phyloP scores from a whole-genome alignment of 2,329 filamentous ascomycete species.

The Aureobasidium sp. region DNA sequence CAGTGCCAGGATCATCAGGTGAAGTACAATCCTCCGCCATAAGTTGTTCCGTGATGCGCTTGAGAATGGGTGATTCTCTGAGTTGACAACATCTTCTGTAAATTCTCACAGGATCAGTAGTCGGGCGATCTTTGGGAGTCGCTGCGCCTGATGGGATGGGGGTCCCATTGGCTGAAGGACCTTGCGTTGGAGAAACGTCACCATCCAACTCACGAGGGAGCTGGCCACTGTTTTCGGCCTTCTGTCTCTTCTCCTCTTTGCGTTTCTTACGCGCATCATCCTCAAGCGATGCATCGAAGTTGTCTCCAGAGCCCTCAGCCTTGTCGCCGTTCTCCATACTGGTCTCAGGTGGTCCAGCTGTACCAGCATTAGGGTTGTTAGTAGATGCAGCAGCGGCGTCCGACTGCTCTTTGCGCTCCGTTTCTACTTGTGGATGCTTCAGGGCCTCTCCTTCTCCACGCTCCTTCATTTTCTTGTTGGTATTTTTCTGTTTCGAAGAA shows the following conservation, averaged over 20 bases:
- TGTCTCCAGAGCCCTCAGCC: not conserved
- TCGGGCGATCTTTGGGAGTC: conserved; percentile 54
- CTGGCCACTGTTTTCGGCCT: conserved; percentile 79
- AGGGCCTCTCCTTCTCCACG: conserved; percentile 66
- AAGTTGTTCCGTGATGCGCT: conserved; percentile 85
- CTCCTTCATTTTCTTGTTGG: conserved; percentile 54
- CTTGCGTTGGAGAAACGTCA: conserved; percentile 42
- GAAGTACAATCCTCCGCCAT: conserved; percentile 59
- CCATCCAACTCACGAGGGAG: conserved; percentile 76
- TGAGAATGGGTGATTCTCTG: conserved; percentile 83
- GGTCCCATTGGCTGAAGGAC: conserved; percentile 16
- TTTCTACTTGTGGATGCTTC: conserved; percentile 54
- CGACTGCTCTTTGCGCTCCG: conserved; percentile 48
- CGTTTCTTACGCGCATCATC: conserved; percentile 88
- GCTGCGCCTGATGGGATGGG: conserved; percentile 14
- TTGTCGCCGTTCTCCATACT: conserved; percentile 17
- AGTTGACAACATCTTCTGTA: conserved; percentile 93
- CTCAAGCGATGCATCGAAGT: conserved; percentile 24
- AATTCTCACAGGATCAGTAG: conserved; percentile 83
- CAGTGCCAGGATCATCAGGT: conserved; percentile 57
- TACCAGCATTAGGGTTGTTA: conserved; percentile 34
- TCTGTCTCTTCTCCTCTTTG: conserved; percentile 77
- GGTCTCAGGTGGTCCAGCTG: conserved; percentile 28
- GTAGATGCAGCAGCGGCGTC: conserved; percentile 25
- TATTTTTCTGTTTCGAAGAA: conserved; percentile 43